Percentiles rank a stretch among this genome's conserved stretches.
phyloP scores from a whole-genome alignment of 2,329 filamentous ascomycete species.

The Fusarium sp. region DNA sequence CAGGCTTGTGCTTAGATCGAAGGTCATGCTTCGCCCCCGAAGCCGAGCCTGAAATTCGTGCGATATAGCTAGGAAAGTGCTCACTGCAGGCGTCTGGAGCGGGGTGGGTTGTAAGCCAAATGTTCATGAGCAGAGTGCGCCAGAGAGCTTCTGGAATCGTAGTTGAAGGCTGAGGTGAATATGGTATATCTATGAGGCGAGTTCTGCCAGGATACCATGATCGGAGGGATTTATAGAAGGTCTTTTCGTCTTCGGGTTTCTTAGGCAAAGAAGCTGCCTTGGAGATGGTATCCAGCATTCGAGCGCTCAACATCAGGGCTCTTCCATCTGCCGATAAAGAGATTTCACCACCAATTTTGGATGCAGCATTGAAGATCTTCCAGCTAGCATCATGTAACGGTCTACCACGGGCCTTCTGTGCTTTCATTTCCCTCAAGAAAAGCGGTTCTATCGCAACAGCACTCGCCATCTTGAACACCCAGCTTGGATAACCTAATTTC shows the following conservation, averaged over 20 bases:
- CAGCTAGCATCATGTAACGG: slow-evolving; percentile 7
- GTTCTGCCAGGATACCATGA: slow-evolving; percentile 13
- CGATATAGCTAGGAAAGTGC: slow-evolving; percentile 17
- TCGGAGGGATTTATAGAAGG: not conserved
- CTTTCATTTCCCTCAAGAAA: slow-evolving; percentile 24
- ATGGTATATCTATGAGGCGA: slow-evolving; percentile 1
- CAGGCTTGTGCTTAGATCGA: not conserved
- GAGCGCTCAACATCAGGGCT: not conserved
- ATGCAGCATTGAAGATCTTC: not conserved
- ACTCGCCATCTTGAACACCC: slow-evolving; percentile 27
- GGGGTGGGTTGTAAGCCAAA: slow-evolving; percentile 21
- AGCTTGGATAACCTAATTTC: slow-evolving; percentile 3
- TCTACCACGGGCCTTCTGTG: slow-evolving; percentile 2
- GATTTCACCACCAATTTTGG: not conserved
- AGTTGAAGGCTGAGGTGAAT: not conserved
- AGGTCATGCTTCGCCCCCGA: slow-evolving; percentile 9
- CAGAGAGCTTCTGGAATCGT: not conserved
- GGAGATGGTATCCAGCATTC: not conserved
- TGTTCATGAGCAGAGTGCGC: slow-evolving; percentile 6
- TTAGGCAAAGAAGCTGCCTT: not conserved
- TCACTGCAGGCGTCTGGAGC: not conserved
- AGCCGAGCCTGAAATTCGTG: slow-evolving; percentile 4
- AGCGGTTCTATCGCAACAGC: slow-evolving; percentile 17
- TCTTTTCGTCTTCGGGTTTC: not conserved
- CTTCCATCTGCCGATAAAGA: not conserved